Conservation (phyloP, 2,329 filamentous ascomycete species). For the Epichloe uncinata region DNA sequence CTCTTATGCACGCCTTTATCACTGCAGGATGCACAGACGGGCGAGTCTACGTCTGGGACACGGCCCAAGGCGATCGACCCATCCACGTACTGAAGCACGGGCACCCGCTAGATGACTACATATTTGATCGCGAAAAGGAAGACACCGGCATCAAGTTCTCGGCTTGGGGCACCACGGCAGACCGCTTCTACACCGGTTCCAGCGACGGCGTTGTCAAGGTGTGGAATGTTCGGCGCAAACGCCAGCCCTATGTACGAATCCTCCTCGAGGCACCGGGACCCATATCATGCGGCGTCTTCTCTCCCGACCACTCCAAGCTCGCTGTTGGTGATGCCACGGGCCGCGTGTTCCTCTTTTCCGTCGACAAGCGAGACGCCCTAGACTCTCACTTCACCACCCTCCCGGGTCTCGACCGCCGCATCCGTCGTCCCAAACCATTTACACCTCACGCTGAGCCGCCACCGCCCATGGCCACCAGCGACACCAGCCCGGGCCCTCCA, state of each 20-base stretch:
- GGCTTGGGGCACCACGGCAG: constrained; percentile 43
- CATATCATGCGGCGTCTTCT: constrained; percentile 46
- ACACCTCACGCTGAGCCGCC: constrained; percentile 37
- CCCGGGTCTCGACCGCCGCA: constrained; percentile 19
- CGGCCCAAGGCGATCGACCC: constrained; percentile 38
- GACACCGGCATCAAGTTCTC: constrained; percentile 52
- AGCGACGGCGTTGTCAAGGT: constrained; percentile 52
- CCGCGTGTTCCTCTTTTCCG: constrained; percentile 40
- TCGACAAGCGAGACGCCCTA: constrained; percentile 30
- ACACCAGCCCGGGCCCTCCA: constrained; percentile 4
- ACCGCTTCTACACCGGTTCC: constrained; percentile 49
- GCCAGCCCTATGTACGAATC: constrained; percentile 34
- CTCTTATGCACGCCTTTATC: constrained; percentile 34
- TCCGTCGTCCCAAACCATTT: constrained; percentile 34
- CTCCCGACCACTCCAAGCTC: constrained; percentile 39
- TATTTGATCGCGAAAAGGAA: constrained; percentile 35
- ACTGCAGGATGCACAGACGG: constrained; percentile 50
- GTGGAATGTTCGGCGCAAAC: constrained; percentile 42
- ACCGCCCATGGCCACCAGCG: constrained; percentile 18
- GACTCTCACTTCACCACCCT: constrained; percentile 23
- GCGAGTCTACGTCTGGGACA: constrained; percentile 51
- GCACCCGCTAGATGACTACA: constrained; percentile 24
- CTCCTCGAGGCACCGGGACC: constrained; percentile 42
- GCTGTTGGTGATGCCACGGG: constrained; percentile 49
- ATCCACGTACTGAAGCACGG: constrained; percentile 44